phyloP scores from a whole-genome alignment of 805 yeast genomes.

The Candida xyloterini region DNA sequence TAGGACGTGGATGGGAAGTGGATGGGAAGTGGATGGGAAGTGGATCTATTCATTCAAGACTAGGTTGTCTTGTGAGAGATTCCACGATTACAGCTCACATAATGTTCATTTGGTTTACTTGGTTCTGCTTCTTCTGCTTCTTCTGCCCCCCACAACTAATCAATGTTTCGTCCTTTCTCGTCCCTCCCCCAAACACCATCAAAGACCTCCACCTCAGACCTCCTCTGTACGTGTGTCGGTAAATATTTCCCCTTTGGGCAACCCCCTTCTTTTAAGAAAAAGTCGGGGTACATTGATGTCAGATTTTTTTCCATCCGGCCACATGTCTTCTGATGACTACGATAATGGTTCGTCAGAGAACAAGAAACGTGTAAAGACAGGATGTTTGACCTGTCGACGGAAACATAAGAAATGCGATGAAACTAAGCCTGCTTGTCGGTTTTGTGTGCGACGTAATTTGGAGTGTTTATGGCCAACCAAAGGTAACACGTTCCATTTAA shows the following conservation, averaged over 20 bases:
- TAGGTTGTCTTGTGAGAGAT: too few species aligned
- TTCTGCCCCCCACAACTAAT: too few species aligned
- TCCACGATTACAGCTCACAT: too few species aligned
- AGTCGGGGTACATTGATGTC: constrained; percentile 1
- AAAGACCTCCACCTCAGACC: too few species aligned
- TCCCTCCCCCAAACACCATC: too few species aligned
- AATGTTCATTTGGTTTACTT: too few species aligned
- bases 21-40: too few species aligned
- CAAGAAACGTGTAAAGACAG: constrained; percentile 28
- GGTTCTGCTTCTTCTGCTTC: too few species aligned
- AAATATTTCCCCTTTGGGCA: background rate
- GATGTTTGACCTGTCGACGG: constrained; percentile 51
- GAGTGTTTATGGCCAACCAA: constrained; percentile 30
- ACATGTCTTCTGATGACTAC: background rate
- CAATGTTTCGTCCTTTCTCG: too few species aligned
- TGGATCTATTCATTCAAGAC: too few species aligned
- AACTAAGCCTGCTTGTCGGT: constrained; percentile 43
- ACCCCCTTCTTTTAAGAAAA: background rate
- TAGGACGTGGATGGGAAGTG: too few species aligned
- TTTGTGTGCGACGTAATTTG: constrained; percentile 34
- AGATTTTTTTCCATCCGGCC: background rate
- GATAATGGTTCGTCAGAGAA: background rate
- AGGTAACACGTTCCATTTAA: constrained; percentile 16
- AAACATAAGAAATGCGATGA: constrained; percentile 54
- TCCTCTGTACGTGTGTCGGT: constrained; percentile 6